Conservation (phyloP, 371 early-diverging fungal genomes). For the Mortierella sp. region DNA sequence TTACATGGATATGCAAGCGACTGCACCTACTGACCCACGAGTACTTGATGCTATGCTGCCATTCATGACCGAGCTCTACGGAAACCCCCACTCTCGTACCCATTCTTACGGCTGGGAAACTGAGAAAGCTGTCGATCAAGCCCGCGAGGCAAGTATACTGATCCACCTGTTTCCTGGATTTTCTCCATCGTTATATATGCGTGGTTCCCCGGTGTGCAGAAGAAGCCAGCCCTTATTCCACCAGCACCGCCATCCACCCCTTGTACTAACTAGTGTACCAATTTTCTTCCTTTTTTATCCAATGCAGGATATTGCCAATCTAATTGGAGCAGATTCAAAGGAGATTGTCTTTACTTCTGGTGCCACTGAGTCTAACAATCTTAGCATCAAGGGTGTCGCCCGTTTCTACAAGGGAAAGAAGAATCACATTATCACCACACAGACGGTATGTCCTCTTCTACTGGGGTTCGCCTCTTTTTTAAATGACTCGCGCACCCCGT, state of each 20-base stretch:
- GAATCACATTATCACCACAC: conserved; percentile 98
- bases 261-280: neutral
- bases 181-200: neutral
- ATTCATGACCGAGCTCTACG: conserved; percentile 93
- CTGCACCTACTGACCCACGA: conserved; percentile 98
- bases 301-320: conserved; percentile 84
- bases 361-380: conserved; percentile 99
- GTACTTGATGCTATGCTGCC: conserved; percentile 99
- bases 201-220: neutral
- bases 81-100: conserved; percentile 99
- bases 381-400: conserved; percentile 97
- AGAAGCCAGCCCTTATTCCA: neutral
- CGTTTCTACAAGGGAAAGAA: conserved; percentile 95
- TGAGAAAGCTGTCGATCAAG: conserved; percentile 95
- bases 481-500: neutral
- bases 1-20: conserved; percentile 98
- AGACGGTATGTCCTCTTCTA: conserved; percentile 70
- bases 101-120: conserved; percentile 99
- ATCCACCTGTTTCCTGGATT: neutral
- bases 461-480: neutral
- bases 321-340: conserved; percentile 97
- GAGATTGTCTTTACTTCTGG: conserved; percentile 99
- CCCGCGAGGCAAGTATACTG: conserved; percentile 74
- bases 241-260: too few relatives aligned
- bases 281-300: neutral